Percentiles rank a stretch among this genome's conserved stretches.
phyloP scores from a whole-genome alignment of 116 monocot species.

The Zostera marina region DNA sequence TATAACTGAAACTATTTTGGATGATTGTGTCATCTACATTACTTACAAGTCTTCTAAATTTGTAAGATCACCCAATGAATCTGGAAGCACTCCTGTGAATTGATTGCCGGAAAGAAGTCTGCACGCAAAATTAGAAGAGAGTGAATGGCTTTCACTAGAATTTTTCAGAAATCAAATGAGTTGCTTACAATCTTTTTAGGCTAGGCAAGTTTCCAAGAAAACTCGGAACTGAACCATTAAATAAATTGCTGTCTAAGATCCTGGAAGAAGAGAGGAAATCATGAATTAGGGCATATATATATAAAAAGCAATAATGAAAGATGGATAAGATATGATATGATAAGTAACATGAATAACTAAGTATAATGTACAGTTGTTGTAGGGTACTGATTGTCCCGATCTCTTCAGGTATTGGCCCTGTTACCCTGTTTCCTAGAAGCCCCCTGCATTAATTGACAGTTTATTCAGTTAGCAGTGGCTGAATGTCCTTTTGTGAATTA shows the following conservation, averaged over 20 bases:
- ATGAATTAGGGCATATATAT: background rate
- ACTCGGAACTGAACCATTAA: constrained; percentile 11
- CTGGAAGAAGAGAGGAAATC: background rate
- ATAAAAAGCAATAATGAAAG: background rate
- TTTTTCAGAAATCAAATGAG: background rate
- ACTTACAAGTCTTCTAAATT: constrained; percentile 31
- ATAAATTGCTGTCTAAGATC: constrained; percentile 6
- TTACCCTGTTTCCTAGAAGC: constrained; percentile 9
- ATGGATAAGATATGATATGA: no score
- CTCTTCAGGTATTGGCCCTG: constrained; percentile 10
- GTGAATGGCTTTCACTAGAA: background rate
- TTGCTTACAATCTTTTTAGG: constrained; percentile 11
- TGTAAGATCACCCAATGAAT: constrained; percentile 27
- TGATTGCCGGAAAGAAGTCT: constrained; percentile 23
- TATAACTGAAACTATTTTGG: background rate
- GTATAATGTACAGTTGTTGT: constrained; percentile 1
- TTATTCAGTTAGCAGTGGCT: background rate
- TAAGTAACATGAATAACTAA: background rate
- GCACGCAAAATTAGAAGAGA: background rate
- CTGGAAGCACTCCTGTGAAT: constrained; percentile 41
- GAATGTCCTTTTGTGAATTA: background rate
- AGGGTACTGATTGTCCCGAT: constrained; percentile 11
- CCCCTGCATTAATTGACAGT: constrained; percentile 4
- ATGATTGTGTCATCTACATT: background rate
- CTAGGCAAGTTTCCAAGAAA: constrained; percentile 3